Base-by-base conservation (phyloP, 129 eudicot species). In the Ambrosia trifida region DNA sequence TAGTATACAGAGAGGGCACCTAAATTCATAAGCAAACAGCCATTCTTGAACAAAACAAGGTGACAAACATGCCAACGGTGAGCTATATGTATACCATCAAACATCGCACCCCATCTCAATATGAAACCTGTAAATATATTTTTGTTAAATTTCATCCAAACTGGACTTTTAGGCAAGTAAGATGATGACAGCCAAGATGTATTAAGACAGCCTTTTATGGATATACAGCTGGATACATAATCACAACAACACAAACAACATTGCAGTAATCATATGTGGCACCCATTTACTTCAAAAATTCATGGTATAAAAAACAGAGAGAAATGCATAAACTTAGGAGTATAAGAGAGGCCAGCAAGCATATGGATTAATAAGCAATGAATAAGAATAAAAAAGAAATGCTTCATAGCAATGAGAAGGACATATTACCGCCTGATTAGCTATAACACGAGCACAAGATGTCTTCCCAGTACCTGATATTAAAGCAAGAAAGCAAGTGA, bases 401-500 rank as follows among this genome's bases (percentile, higher is more conserved):
- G 52, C 50, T n/a, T 44, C 36, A 40, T 18, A 61, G 57, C 18
- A 68, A 69, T 3, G 14, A 62, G 35, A 28, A 13, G 72, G 76
- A 51, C 46, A 72, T 58, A 65, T 58, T 91, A 95, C 99, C 96
- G 94, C 89, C 82, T 95, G 89, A 86, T 79, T 83, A 75, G 99
- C 97, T 75, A 95, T 90, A 68, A 95, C 99, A 77, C 99, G 96
- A 56, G 99, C 99, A 74, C 97, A 85, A 3, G 97, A 95, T 53
- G 99, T 95, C 85, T 95, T 95, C 81, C 99, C 99, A 38, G 99
- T 95, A 73, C 99, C 99, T 95, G 83, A 77, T 66, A 72, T 54
- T 43, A 40, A 69, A 66, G 19, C 66, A 72, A 67, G 45, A 69
- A n/a, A 11, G 5, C 18, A 69, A 74, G 70, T 68, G 44, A 73